phyloP scores from a whole-genome alignment of 345 rosid species.

The Sonneratia alba region DNA sequence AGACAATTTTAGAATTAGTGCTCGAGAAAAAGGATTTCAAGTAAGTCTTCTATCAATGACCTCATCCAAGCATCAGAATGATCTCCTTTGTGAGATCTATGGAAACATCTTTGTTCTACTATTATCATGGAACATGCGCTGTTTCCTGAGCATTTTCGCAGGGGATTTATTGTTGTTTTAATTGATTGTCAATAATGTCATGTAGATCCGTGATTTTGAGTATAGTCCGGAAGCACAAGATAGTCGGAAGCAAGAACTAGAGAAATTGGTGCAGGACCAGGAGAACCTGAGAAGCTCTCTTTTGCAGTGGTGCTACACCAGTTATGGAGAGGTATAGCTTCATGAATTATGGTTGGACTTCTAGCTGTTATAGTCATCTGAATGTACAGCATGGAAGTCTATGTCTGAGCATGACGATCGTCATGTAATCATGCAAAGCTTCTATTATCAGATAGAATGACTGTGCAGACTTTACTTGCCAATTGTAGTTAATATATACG shows the following conservation, averaged over 20 bases:
- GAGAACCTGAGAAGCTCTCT: conserved; percentile 77
- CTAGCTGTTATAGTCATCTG: neutral
- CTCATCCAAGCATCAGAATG: neutral
- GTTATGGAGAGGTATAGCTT: conserved; percentile 83
- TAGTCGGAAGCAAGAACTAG: conserved; percentile 72
- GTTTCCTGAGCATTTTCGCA: neutral
- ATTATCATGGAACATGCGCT: neutral
- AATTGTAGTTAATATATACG: neutral
- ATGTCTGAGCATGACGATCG: neutral
- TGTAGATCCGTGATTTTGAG: conserved; percentile 88
- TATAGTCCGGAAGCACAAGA: conserved; percentile 83
- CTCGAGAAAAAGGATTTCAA: conserved; percentile 88
- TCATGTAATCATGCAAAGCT: neutral
- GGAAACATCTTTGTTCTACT: neutral
- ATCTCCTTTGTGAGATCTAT: neutral
- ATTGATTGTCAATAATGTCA: conserved; percentile 7
- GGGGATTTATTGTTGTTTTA: neutral
- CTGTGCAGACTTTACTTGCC: neutral
- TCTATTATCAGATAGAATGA: neutral
- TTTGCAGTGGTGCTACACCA: conserved; percentile 95
- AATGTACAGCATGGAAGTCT: neutral
- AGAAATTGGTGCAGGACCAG: conserved; percentile 67
- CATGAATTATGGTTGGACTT: neutral
- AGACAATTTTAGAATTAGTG: conserved; percentile 70
- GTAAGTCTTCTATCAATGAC: conserved; percentile 32